phyloP scores from a whole-genome alignment of 2,329 filamentous ascomycete genomes.

The Ceratocystis eucalypticola region DNA sequence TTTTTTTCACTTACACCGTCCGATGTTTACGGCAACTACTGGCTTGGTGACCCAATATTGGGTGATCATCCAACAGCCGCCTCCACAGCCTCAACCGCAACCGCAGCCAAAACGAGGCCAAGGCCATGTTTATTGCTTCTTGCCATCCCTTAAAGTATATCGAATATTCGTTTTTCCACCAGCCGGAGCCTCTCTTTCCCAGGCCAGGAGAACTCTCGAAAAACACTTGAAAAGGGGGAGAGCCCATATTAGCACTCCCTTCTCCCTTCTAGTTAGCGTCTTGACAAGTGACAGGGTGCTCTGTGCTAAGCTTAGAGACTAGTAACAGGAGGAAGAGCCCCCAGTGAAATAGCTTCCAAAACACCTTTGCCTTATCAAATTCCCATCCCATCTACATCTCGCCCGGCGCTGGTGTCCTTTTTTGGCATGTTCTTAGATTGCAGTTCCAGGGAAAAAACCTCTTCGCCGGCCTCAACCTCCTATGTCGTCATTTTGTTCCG shows the following conservation, averaged over 20 bases:
- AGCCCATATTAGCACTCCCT: background rate
- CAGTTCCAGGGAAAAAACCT: background rate
- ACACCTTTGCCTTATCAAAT: background rate
- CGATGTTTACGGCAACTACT: conserved; percentile 5
- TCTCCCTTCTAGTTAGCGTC: background rate
- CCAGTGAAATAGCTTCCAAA: background rate
- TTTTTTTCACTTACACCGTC: background rate
- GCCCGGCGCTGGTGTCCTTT: background rate
- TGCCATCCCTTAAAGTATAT: background rate
- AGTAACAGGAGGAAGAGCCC: background rate
- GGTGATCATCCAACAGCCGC: background rate
- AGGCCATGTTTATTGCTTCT: too few species aligned
- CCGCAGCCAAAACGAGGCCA: too few species aligned
- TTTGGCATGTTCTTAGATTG: background rate
- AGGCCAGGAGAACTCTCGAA: background rate
- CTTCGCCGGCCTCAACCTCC: background rate
- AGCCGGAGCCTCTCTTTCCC: background rate
- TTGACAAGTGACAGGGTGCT: background rate
- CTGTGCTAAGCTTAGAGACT: background rate
- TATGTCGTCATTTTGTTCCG: background rate
- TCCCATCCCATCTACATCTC: background rate
- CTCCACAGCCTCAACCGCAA: background rate
- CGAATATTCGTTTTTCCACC: background rate
- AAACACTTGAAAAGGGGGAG: background rate
- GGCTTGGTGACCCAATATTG: background rate